phyloP scores from a whole-genome alignment of 768 basidiomycete genomes.

The Mycena galericulata region DNA sequence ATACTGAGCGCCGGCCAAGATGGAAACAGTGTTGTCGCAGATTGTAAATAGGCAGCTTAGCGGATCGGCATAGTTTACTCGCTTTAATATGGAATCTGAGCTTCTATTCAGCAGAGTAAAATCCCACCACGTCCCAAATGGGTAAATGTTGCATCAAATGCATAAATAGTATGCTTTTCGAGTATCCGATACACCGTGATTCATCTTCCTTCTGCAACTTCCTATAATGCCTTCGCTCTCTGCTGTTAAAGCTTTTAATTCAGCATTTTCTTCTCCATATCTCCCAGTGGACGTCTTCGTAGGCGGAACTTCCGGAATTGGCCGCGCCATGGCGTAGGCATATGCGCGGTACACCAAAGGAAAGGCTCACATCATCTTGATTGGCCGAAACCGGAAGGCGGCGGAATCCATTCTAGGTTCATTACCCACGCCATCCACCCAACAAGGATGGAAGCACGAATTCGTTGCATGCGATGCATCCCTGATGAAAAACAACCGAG shows the following conservation, averaged over 20 bases:
- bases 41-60: too few relatives aligned
- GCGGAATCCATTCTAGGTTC: conserved; percentile 51
- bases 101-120: too few relatives aligned
- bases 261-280: conserved; percentile 37
- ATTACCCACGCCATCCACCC: conserved; percentile 43
- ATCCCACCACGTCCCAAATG: too few relatives aligned
- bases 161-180: too few relatives aligned
- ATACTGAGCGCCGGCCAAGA: too few relatives aligned
- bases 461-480: conserved; percentile 56
- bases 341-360: conserved; percentile 55
- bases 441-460: conserved; percentile 43
- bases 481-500: conserved; percentile 55
- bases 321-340: conserved; percentile 48
- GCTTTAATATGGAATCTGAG: too few relatives aligned
- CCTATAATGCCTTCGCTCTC: conserved; percentile 36
- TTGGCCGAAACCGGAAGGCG: conserved; percentile 53
- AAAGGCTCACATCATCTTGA: conserved; percentile 55
- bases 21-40: too few relatives aligned
- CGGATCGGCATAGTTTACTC: too few relatives aligned
- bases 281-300: conserved; percentile 42
- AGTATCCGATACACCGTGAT: too few relatives aligned
- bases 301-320: conserved; percentile 48
- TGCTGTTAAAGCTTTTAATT: conserved; percentile 39
- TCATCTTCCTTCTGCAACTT: too few relatives aligned
- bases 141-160: too few relatives aligned